Percentiles rank a stretch among this genome's conserved stretches.
phyloP scores from a whole-genome alignment of 129 eudicot species.

The Flaveria linearis region DNA sequence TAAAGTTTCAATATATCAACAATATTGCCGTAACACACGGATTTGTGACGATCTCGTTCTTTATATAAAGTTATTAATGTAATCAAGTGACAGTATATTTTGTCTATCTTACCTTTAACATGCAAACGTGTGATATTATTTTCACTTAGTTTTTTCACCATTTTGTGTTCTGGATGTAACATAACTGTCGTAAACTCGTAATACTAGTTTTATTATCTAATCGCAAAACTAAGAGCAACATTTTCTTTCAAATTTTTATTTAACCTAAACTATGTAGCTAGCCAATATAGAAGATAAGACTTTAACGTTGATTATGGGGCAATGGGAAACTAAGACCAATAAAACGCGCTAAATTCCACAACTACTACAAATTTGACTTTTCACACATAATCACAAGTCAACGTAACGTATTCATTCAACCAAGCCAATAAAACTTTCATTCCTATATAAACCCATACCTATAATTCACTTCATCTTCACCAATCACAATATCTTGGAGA shows the following conservation, averaged over 20 bases:
- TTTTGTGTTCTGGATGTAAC: too few species aligned
- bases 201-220: not conserved
- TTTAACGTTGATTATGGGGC: not conserved
- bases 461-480: conserved; percentile 19
- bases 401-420: conserved; percentile 19
- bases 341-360: conserved; percentile 12
- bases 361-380: conserved; percentile 32
- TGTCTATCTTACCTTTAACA: too few species aligned
- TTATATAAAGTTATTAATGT: too few species aligned
- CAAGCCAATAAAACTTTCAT: not conserved
- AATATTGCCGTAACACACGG: too few species aligned
- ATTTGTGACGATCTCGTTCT: too few species aligned
- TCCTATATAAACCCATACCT: conserved; percentile 9
- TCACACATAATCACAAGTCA: conserved; percentile 22
- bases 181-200: too few species aligned
- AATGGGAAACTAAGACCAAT: conserved; percentile 8
- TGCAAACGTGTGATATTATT: too few species aligned
- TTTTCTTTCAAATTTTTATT: too few species aligned
- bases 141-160: too few species aligned
- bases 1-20: too few species aligned
- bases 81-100: too few species aligned
- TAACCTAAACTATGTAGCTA: not conserved
- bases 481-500: conserved; percentile 15
- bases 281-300: not conserved
- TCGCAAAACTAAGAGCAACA: too few species aligned